These are phyloP conservation scores for Blastobotrys raffinosifermentans DNA, from an alignment of 1,139 yeast species.

Conservation along the genomic window DNA sequence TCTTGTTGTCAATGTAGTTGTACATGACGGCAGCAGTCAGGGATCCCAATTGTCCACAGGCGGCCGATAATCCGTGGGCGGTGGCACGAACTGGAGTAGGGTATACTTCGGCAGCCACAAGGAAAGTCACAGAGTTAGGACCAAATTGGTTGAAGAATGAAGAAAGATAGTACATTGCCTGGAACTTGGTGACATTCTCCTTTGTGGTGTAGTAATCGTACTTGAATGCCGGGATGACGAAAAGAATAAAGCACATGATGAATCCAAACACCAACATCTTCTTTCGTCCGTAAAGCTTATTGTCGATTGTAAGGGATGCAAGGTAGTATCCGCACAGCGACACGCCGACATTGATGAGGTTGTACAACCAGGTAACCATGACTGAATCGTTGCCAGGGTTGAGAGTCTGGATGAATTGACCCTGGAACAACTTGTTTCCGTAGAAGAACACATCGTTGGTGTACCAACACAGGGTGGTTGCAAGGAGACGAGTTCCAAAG, in stretches of 20 bases:
- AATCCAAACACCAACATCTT: slow-evolving; percentile 56
- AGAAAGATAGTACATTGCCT: slow-evolving; percentile 55
- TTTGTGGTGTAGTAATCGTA: slow-evolving; percentile 42
- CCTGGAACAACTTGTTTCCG: slow-evolving; percentile 74
- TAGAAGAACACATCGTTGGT: slow-evolving; percentile 93
- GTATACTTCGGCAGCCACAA: slow-evolving; percentile 93
- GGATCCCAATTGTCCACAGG: slow-evolving; percentile 94
- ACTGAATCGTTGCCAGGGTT: slow-evolving; percentile 63
- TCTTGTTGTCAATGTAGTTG: slow-evolving; percentile 32
- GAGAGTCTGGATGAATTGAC: slow-evolving; percentile 56
- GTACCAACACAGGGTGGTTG: slow-evolving; percentile 98
- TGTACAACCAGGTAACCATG: slow-evolving; percentile 72
- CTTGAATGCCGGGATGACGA: slow-evolving; percentile 60
- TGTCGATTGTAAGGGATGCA: slow-evolving; percentile 52
- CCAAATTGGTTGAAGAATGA: slow-evolving; percentile 69
- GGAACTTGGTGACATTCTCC: slow-evolving; percentile 48
- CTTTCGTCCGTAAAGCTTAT: slow-evolving; percentile 50
- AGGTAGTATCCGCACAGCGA: slow-evolving; percentile 65
- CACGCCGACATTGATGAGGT: slow-evolving; percentile 63
- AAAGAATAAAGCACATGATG: slow-evolving; percentile 50
- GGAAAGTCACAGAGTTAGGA: slow-evolving; percentile 93
- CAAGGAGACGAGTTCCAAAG: slow-evolving; percentile 82
- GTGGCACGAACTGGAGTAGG: slow-evolving; percentile 98
- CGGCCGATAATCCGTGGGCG: slow-evolving; percentile 98
- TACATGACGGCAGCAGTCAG: slow-evolving; percentile 77